Evolutionary conservation across 345 rosid genomes (phyloP).

Genomic region (Gossypium anomalum): DNA sequence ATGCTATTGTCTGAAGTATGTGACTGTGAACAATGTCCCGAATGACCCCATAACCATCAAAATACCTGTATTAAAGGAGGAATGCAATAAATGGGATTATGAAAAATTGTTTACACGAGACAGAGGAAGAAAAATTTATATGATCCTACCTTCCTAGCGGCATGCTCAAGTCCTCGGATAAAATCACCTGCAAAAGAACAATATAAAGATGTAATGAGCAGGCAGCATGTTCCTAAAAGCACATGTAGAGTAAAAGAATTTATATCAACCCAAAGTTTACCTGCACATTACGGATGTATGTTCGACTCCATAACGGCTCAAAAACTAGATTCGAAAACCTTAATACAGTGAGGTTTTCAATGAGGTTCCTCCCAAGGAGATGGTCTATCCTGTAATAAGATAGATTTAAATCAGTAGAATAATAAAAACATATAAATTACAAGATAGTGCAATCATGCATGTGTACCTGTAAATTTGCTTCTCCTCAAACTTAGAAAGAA

Average conservation of each 20-base stretch:
- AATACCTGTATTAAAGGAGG: constrained; percentile 39
- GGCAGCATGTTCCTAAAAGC: neutral
- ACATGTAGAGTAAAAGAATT: neutral
- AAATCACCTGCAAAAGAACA: constrained; percentile 44
- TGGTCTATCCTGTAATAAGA: constrained; percentile 61
- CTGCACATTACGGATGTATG: constrained; percentile 58
- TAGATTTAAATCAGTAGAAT: constrained; percentile 8
- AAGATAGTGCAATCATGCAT: neutral
- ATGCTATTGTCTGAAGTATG: constrained; percentile 65
- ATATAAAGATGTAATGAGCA: constrained; percentile 20
- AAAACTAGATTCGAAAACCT: constrained; percentile 74
- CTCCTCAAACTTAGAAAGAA: constrained; percentile 63
- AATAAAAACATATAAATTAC: constrained; percentile 4
- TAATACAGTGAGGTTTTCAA: constrained; percentile 69
- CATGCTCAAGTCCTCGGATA: constrained; percentile 50
- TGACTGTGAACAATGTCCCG: constrained; percentile 72
- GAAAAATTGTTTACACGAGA: constrained; percentile 11
- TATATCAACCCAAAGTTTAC: constrained; percentile 25
- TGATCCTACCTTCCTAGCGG: constrained; percentile 43
- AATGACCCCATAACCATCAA: constrained; percentile 78
- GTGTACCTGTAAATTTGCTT: constrained; percentile 63
- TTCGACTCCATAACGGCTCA: constrained; percentile 74
- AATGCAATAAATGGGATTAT: neutral
- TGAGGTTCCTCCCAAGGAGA: constrained; percentile 67
- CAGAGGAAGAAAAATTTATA: neutral